These are phyloP conservation scores for Penicillium sp. DNA, from an alignment of 2,329 filamentous ascomycete genomes.

Conservation along the genomic window DNA sequence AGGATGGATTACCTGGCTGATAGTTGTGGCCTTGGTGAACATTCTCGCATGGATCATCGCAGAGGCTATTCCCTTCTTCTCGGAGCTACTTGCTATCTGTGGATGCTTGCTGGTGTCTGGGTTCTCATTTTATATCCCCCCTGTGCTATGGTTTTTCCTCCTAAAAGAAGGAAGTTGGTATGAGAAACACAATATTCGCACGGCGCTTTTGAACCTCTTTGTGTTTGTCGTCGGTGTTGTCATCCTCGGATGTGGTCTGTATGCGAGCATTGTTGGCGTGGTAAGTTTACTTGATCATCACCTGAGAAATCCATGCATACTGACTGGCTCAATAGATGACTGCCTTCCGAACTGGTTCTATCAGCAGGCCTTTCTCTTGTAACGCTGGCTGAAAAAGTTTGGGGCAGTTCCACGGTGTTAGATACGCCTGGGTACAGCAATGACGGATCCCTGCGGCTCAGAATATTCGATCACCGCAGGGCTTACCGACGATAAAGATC, in stretches of 20 bases:
- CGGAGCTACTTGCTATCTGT: background rate
- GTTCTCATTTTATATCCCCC: background rate
- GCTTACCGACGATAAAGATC: no score
- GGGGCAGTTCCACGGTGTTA: background rate
- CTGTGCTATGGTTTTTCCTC: background rate
- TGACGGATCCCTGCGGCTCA: no score
- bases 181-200: slow-evolving; percentile 3
- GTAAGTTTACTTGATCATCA: background rate
- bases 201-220: background rate
- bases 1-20: slow-evolving; percentile 18
- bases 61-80: slow-evolving; percentile 4
- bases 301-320: background rate
- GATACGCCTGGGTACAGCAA: no score
- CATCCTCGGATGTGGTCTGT: slow-evolving; percentile 6
- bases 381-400: background rate
- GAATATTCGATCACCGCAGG: no score
- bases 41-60: background rate
- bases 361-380: slow-evolving; percentile 6
- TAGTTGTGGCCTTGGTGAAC: background rate
- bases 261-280: slow-evolving; percentile 4
- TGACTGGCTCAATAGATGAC: background rate
- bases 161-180: slow-evolving; percentile 3
- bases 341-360: slow-evolving; percentile 1
- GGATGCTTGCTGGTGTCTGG: background rate
- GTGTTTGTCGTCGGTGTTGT: slow-evolving; percentile 5